Evolutionary conservation across 2,329 filamentous ascomycete species (phyloP).

Genomic region (Lizonia empirigonia): DNA sequence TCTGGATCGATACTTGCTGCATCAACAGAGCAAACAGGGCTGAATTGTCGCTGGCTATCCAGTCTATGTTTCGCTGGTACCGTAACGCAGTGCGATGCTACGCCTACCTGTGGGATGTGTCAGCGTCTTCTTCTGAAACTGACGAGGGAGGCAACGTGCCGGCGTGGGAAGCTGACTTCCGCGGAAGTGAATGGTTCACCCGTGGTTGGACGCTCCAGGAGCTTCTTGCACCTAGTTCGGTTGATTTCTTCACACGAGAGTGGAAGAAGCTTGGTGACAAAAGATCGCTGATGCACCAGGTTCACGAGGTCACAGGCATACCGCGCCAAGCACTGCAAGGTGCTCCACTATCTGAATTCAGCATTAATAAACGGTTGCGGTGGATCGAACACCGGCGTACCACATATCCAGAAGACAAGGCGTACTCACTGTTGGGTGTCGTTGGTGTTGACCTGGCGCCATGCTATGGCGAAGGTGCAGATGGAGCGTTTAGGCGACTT

Average conservation of each 20-base stretch:
- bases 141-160: background rate
- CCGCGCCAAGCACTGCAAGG: background rate
- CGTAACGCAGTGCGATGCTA: background rate
- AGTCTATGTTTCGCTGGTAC: slow-evolving; percentile 19
- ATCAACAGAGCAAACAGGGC: too few relatives aligned
- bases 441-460: slow-evolving; percentile 17
- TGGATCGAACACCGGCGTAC: slow-evolving; percentile 20
- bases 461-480: slow-evolving; percentile 9
- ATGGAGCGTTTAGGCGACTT: slow-evolving; percentile 19
- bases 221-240: slow-evolving; percentile 18
- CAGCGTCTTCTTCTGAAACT: too few relatives aligned
- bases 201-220: too few relatives aligned
- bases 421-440: slow-evolving; percentile 19
- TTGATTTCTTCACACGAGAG: slow-evolving; percentile 23
- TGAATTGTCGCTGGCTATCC: slow-evolving; percentile 14
- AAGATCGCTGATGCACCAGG: background rate
- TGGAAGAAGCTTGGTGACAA: slow-evolving; percentile 16
- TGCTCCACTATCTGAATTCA: background rate
- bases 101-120: background rate
- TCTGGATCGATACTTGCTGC: too few relatives aligned
- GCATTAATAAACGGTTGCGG: slow-evolving; percentile 12
- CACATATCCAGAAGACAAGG: slow-evolving; percentile 6
- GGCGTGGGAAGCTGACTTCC: slow-evolving; percentile 5
- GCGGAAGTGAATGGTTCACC: background rate
- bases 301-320: too few relatives aligned